Base-by-base conservation (phyloP, 495 filamentous ascomycete genomes). In the Filosporella fistucella region DNA sequence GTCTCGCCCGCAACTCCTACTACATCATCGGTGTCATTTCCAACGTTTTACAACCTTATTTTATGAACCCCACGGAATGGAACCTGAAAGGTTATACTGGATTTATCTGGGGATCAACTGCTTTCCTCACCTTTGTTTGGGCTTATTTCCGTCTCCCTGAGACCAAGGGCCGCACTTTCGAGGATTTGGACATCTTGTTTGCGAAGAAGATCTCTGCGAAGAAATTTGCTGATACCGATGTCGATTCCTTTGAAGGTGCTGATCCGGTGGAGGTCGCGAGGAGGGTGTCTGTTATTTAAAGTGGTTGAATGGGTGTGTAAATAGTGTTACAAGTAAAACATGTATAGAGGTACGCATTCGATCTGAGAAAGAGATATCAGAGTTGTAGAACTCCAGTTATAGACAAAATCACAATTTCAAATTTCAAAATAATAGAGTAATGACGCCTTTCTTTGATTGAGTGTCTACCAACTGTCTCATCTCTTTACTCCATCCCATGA, bases 61-160 rank as follows among this genome's bases (percentile, higher is more conserved):
- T 86, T 80, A 61, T 89, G 33, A 88, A 87, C 62, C 82, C 1
- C 63, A 63, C 0, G 80, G 77, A 1, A 86, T 85, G 85, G 58
- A 85, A 64, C 88, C 81, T 84, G 64, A 75, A 45, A 83, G 84
- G 52, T 84, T 76, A 50, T 50, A 74, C 83, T n/a, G 83, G 82
- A 11, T 86, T 90, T 60, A 85, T 89, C 68, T 90, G 82, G 12
- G 6, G 25, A 74, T 13, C 81, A 78, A 3, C 76, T 76, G 36
- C 85, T 79, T 63, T 85, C 84, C 62, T 80, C 18, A 86, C 79
- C 62, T 74, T 86, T 44, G 61, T 86, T 2, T 89, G 85, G 63
- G 75, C 75, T 0, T 88, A 76, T 63, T 87, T 88, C 70, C 77
- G 85, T 11, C 74, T 89, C 1, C 85, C 85, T 0, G 85, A 89